phyloP scores from a whole-genome alignment of 768 basidiomycete species.

The Tricholoma matsutake region DNA sequence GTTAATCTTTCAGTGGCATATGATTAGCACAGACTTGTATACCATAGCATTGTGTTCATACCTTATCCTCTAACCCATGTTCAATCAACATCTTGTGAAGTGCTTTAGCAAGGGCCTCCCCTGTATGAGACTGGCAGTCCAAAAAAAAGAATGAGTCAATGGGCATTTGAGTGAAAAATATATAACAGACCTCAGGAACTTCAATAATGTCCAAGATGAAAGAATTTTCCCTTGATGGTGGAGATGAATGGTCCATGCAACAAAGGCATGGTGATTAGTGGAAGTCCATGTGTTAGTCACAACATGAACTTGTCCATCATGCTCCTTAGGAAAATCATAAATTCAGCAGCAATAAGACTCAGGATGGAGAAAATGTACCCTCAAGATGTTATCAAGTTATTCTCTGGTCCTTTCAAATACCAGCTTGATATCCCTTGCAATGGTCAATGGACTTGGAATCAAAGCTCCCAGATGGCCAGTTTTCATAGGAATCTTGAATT shows the following conservation, averaged over 20 bases:
- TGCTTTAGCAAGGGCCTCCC: slow-evolving; percentile 26
- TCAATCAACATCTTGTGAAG: slow-evolving; percentile 26
- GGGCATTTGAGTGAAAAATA: not conserved
- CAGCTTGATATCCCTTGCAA: not conserved
- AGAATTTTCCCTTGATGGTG: slow-evolving; percentile 22
- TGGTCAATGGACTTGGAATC: not conserved
- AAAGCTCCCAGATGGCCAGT: not conserved
- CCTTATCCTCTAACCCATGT: slow-evolving; percentile 32
- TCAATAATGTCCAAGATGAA: slow-evolving; percentile 33
- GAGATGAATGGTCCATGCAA: not conserved
- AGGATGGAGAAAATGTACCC: not conserved
- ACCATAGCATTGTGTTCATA: slow-evolving; percentile 4
- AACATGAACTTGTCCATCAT: slow-evolving; percentile 28
- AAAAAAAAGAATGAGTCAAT: not conserved
- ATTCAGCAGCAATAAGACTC: not conserved
- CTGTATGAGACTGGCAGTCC: slow-evolving; percentile 22
- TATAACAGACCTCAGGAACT: slow-evolving; percentile 13
- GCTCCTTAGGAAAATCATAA: slow-evolving; percentile 15
- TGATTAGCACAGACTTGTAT: not conserved
- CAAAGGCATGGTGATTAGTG: not conserved
- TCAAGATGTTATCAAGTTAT: not conserved
- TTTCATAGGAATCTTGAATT: not conserved
- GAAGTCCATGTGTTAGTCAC: slow-evolving; percentile 12
- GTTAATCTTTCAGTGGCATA: slow-evolving; percentile 21
- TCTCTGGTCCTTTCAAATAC: not conserved